A percentile compares a stretch with the other conserved stretches of the same genome.
phyloP scores from a whole-genome alignment of 2,329 filamentous ascomycete species.

The Tolypocladium paradoxum region DNA sequence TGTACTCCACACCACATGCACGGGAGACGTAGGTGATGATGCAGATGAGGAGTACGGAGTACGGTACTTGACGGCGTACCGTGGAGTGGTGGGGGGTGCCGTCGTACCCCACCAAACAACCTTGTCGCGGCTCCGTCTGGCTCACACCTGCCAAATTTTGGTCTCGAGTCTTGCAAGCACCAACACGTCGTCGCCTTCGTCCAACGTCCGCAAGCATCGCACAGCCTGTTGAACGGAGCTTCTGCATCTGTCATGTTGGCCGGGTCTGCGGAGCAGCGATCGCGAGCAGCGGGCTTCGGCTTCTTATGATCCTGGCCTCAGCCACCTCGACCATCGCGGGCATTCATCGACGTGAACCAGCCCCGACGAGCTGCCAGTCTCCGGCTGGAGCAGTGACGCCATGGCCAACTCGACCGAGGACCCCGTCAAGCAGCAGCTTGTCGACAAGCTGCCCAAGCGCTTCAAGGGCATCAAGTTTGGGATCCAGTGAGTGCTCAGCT shows the following conservation, averaged over 20 bases:
- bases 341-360: background rate
- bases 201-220: background rate
- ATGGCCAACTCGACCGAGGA: constrained; percentile 5
- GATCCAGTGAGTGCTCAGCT: constrained; percentile 53
- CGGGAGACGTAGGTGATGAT: background rate
- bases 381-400: background rate
- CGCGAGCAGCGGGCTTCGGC: constrained; percentile 1
- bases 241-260: constrained; percentile 4
- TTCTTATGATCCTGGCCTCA: constrained; percentile 1
- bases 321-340: background rate
- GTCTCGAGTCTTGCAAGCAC: background rate
- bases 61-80: no score
- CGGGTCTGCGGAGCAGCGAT: constrained; percentile 1
- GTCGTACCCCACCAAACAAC: constrained; percentile 1
- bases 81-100: no score
- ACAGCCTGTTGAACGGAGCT: background rate
- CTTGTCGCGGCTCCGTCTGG: background rate
- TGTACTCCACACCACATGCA: background rate
- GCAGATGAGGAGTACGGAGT: no score
- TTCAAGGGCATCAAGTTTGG: constrained; percentile 90
- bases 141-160: background rate
- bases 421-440: constrained; percentile 64
- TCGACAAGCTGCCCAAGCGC: constrained; percentile 75
- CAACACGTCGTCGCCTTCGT: background rate
- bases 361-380: background rate